Evolutionary conservation across 2,329 filamentous ascomycete genomes (phyloP).

Genomic region (Fonsecaea pugnacius): DNA sequence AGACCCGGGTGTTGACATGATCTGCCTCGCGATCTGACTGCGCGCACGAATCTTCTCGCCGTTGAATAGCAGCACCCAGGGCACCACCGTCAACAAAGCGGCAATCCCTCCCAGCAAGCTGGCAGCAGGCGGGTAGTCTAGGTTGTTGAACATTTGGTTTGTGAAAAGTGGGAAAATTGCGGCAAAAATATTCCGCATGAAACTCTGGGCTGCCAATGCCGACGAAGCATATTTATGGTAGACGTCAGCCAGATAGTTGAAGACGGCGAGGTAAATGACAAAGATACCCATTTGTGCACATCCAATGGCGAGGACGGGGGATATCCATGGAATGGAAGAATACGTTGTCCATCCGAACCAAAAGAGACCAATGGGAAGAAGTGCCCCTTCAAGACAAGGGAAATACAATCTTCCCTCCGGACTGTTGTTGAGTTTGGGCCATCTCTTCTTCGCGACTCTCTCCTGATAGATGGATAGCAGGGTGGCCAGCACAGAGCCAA

Average conservation of each 20-base stretch:
- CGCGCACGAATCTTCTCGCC: constrained; percentile 74
- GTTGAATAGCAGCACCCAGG: constrained; percentile 81
- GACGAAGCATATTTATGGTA: constrained; percentile 85
- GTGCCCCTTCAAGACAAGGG: constrained; percentile 72
- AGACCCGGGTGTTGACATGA: constrained; percentile 22
- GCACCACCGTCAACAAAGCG: constrained; percentile 72
- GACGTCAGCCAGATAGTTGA: constrained; percentile 89
- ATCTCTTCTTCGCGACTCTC: constrained; percentile 29
- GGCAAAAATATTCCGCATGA: constrained; percentile 81
- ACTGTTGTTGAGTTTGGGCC: constrained; percentile 46
- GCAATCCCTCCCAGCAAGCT: constrained; percentile 76
- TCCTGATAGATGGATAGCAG: constrained; percentile 74
- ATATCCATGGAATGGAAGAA: constrained; percentile 69
- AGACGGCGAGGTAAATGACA: constrained; percentile 81
- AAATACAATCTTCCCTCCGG: constrained; percentile 85
- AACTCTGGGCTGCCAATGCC: constrained; percentile 82
- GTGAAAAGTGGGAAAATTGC: constrained; percentile 82
- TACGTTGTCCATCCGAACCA: constrained; percentile 72
- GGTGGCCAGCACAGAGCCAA: constrained; percentile 69
- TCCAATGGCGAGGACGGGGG: constrained; percentile 69
- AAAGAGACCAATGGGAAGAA: constrained; percentile 80
- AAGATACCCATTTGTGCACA: constrained; percentile 85
- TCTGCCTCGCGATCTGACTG: constrained; percentile 72
- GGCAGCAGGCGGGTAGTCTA: constrained; percentile 73
- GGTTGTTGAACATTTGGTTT: constrained; percentile 69